Evolutionary conservation across 2,329 filamentous ascomycete genomes (phyloP), one percentile per base, ranked within the genome.

Genomic region (Anisogramma anomala): DNA sequence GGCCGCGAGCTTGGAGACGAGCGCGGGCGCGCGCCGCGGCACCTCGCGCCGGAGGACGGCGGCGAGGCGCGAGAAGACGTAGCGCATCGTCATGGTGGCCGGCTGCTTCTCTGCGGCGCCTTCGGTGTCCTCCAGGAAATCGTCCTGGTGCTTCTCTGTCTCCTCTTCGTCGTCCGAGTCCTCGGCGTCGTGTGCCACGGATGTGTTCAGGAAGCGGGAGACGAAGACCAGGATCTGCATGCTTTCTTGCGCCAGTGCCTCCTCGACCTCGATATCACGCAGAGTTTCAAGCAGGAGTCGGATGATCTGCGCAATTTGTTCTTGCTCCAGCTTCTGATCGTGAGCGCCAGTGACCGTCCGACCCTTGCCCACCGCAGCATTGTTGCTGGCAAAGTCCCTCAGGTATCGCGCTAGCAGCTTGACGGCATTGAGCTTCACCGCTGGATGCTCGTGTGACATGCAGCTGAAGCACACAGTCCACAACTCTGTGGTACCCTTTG

Each of bases 201-300:
- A 63, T 2, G 45, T 53, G 65, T 79, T 46, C 70, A 77, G 60
- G 43, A 69, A 69, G 17, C 65, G 76, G 31, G 79, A 84, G 0
- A 98, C 67, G 66, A 94, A 94, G 27, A 89, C 71, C 26, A 94
- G 67, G 48, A 94, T 86, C 49, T 86, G 82, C 3, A 84, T 77
- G 10, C 79, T 79, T 56, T 94, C 85, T 31, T 76, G 70, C 1
- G 84, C 84, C n/a, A 96, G 67, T 8, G 77, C 71, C 53, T 91
- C 81, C 13, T 80, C 78, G 6, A 89, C 39, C 38, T 72, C 73
- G 0, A 72, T 68, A 0, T 74, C 74, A 35, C 76, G 76, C 33
- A 94, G 56, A 14, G 73, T 68, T 34, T 64, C 59, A 6, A 74
- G 60, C 0, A 61, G 60, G 10, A 71, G 59, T 11, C 67, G 64